Evolutionary conservation across 108 stramenopile genomes (phyloP), one percentile per base, ranked within the genome.

Genomic region (Bacterosira constricta): DNA sequence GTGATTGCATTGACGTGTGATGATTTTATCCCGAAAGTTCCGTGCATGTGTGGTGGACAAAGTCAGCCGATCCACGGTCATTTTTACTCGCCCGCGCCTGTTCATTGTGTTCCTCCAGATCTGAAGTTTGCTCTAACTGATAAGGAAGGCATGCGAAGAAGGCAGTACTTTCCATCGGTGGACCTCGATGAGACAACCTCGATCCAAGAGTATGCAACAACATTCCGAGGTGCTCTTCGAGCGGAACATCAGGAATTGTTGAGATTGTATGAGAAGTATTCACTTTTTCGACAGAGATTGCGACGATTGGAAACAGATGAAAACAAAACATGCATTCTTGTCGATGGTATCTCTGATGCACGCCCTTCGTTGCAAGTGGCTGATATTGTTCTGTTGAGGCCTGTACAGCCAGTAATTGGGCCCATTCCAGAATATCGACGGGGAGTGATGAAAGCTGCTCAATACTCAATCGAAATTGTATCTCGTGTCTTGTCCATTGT

Each of bases 351-450:
- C 44, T 56, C 81, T 10, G 87, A 91, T 63, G 88, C 81, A 18
- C 68, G 73, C 12, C 90, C 90, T 3, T 57, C 85, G 23, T 44
- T 91, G 32, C 49, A 72, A 46, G 45, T 84, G 8, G 77, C 76
- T n/a, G 90, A 89, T 65, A 59, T 66, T 41, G 78, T 84, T 29
- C 50, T 91, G 57, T 35, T 91, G 31, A 86, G 90, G n/a, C 85
- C 90, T 21, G 26, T 76, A 0, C 35, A 38, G 20, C 68, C 63
- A 15, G 25, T 77, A 11, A 34, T 38, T 23, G 5, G 23, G 11
- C 6, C 34, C 2, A 10, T 11, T 15, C 21, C 12, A 52, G 6
- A 17, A n/a, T 58, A 50, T 58, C 51, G 21, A 20, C 27, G 20
- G 37, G n/a, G 1, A 5, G 23, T 29, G 9, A 27, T 4, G 13